Conservation (phyloP, 2,329 filamentous ascomycete genomes). For the Monilinia fructicola region DNA sequence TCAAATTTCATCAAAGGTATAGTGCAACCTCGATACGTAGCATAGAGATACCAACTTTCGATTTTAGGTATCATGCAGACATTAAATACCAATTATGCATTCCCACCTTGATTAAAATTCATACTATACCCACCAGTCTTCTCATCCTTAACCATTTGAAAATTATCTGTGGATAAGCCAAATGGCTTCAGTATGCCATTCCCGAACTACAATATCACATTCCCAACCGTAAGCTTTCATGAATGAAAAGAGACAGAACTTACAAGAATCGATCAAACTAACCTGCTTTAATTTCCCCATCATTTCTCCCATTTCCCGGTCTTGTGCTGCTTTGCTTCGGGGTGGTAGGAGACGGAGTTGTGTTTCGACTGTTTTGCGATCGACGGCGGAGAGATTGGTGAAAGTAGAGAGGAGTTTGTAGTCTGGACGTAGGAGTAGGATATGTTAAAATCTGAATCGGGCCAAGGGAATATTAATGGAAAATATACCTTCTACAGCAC, state of each 20-base stretch:
- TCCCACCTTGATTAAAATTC: constrained; percentile 62
- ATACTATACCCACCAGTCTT: constrained; percentile 90
- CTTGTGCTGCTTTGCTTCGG: constrained; percentile 73
- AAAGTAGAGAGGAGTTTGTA: constrained; percentile 67
- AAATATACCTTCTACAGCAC: constrained; percentile 57
- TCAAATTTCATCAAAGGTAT: not conserved
- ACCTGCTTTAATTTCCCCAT: constrained; percentile 91
- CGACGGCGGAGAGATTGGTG: constrained; percentile 61
- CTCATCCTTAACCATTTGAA: constrained; percentile 90
- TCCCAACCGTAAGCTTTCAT: constrained; percentile 18
- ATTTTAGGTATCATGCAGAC: not conserved
- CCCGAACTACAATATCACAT: constrained; percentile 57
- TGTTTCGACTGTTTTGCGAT: constrained; percentile 64
- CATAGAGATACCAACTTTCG: not conserved
- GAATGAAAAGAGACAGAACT: not conserved
- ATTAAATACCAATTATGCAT: constrained; percentile 1
- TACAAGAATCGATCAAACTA: constrained; percentile 40
- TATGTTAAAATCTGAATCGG: not conserved
- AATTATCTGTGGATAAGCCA: constrained; percentile 90
- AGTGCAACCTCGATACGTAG: not conserved
- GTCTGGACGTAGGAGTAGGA: constrained; percentile 48
- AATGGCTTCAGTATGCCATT: constrained; percentile 93
- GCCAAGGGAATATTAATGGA: not conserved
- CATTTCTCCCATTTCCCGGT: constrained; percentile 91
- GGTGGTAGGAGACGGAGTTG: constrained; percentile 67